A percentile compares a stretch with the other conserved stretches of the same genome.
phyloP scores from a whole-genome alignment of 73 alveolate genomes.

The Durusdinium trenchii region DNA sequence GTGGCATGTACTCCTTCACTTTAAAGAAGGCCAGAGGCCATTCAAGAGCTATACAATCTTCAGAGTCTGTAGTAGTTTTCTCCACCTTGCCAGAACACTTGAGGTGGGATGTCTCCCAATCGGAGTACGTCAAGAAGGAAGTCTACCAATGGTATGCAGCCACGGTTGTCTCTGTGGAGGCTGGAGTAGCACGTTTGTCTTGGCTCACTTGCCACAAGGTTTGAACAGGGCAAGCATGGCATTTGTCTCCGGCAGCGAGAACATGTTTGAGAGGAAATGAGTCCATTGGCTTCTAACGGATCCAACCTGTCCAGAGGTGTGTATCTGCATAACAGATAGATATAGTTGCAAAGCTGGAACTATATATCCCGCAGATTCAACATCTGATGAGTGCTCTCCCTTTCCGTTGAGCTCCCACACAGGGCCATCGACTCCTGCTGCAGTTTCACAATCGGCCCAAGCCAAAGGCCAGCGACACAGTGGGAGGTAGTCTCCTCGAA shows the following conservation, averaged over 20 bases:
- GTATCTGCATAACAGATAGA: no score
- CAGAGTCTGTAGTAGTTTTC: no score
- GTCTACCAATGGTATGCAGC: conserved; percentile 33
- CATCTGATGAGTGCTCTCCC: no score
- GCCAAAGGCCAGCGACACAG: conserved; percentile 33
- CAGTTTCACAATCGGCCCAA: conserved; percentile 59
- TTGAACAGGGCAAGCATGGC: neutral
- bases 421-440: conserved; percentile 37
- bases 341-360: no score
- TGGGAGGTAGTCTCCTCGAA: no score
- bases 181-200: neutral
- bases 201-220: neutral
- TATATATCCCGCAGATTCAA: no score
- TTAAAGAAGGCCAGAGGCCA: no score
- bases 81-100: neutral
- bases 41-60: no score
- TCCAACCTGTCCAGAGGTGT: no score
- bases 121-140: neutral
- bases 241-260: neutral
- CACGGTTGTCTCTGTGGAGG: conserved; percentile 24
- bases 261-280: neutral
- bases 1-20: no score
- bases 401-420: neutral
- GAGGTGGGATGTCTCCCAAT: conserved; percentile 14
- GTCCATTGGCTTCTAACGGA: neutral